Evolutionary conservation across 1,139 yeast genomes (phyloP).

Genomic region (Pichia terricola): DNA sequence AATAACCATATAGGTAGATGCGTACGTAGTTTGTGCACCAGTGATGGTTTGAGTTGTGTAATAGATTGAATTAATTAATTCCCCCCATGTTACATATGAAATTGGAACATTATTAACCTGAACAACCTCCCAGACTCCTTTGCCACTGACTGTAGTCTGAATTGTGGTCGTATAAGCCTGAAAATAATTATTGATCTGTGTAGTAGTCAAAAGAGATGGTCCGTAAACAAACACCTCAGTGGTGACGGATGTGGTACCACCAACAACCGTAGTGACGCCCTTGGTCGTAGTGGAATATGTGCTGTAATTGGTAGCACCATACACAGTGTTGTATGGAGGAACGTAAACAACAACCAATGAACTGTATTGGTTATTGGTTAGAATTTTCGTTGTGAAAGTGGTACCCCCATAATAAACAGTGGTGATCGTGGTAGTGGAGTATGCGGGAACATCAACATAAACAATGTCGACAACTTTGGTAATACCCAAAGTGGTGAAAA

Average conservation of each 20-base stretch:
- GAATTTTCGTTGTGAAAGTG: neutral
- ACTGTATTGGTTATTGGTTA: neutral
- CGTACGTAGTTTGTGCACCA: neutral
- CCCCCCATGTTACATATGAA: neutral
- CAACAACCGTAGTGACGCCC: neutral
- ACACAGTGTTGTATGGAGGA: constrained; percentile 2
- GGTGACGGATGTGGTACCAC: constrained; percentile 1
- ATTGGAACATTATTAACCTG: neutral
- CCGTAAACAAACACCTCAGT: constrained; percentile 5
- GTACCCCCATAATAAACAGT: neutral
- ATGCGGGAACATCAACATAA: neutral
- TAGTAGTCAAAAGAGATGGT: neutral
- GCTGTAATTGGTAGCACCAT: constrained; percentile 1
- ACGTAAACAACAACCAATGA: neutral
- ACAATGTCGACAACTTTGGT: neutral
- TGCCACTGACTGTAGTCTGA: too few relatives aligned
- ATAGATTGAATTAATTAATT: neutral
- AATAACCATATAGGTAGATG: neutral
- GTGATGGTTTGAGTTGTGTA: neutral
- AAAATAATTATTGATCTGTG: neutral
- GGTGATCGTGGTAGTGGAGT: neutral
- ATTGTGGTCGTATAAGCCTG: too few relatives aligned
- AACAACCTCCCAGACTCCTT: too few relatives aligned
- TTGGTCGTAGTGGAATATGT: constrained; percentile 2
- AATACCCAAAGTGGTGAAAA: neutral